These are phyloP conservation scores for Durio zibethinus DNA, from an alignment of 345 rosid species.

Conservation along the genomic window DNA sequence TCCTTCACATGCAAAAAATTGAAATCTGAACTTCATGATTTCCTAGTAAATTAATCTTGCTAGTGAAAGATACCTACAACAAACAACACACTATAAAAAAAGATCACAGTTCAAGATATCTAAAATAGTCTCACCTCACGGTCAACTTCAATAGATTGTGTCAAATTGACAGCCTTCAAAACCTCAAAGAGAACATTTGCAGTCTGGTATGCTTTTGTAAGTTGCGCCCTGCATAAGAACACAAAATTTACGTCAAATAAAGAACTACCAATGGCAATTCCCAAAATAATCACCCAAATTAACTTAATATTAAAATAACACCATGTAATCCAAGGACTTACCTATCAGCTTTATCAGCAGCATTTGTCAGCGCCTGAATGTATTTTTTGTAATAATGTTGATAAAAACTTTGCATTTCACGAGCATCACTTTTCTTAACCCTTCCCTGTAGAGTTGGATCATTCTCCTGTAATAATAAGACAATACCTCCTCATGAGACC, in stretches of 20 bases:
- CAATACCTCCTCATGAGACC: neutral
- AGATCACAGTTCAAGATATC: constrained; percentile 2
- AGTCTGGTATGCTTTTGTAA: constrained; percentile 99
- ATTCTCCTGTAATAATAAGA: constrained; percentile 53
- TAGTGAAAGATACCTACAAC: neutral
- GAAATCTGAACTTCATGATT: neutral
- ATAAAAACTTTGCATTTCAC: constrained; percentile 91
- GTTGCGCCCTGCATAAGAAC: constrained; percentile 71
- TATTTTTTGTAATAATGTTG: constrained; percentile 84
- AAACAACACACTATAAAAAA: constrained; percentile 3
- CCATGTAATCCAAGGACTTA: constrained; percentile 23
- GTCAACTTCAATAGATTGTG: constrained; percentile 95
- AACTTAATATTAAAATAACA: neutral
- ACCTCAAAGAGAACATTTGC: constrained; percentile 99
- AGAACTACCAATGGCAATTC: neutral
- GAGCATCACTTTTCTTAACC: constrained; percentile 81
- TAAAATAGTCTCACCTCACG: constrained; percentile 59
- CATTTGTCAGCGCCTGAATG: constrained; percentile 84
- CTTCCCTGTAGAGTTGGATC: constrained; percentile 75
- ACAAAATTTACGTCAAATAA: constrained; percentile 2
- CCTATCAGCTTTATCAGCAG: constrained; percentile 96
- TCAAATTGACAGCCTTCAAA: constrained; percentile 87
- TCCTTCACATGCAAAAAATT: neutral
- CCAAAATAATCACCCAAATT: neutral
- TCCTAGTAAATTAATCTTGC: constrained; percentile 3